Conservation (phyloP, 1,284 basidiomycete genomes). For the Austroboletus niveus region DNA sequence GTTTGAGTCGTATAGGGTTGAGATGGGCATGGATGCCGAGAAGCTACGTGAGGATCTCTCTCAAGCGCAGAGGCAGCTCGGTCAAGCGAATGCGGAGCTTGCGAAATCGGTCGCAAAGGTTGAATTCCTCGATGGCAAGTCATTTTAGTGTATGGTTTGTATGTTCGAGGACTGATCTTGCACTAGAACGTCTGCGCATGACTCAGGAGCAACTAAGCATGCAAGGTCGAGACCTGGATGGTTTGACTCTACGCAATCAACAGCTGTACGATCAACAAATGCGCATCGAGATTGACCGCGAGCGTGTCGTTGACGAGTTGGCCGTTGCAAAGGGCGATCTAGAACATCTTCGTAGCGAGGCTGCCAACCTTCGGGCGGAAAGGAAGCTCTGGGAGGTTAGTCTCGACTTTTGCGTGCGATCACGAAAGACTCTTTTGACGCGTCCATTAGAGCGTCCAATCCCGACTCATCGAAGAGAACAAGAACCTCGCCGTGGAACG, state of each 20-base stretch:
- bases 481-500: constrained; percentile 76
- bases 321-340: constrained; percentile 53
- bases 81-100: constrained; percentile 61
- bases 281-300: constrained; percentile 64
- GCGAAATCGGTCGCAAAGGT: constrained; percentile 82
- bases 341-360: constrained; percentile 81
- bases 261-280: constrained; percentile 68
- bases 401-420: neutral
- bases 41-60: constrained; percentile 69
- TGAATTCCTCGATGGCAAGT: constrained; percentile 67
- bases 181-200: constrained; percentile 63
- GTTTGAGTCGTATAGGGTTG: constrained; percentile 75
- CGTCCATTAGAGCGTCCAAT: constrained; percentile 61
- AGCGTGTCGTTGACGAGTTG: constrained; percentile 63
- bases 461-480: constrained; percentile 83
- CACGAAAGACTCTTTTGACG: constrained; percentile 4
- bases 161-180: constrained; percentile 4
- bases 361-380: constrained; percentile 84
- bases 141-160: neutral
- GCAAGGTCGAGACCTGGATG: constrained; percentile 59
- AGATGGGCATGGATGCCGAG: constrained; percentile 74
- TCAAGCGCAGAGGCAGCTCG: constrained; percentile 64
- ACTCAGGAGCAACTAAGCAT: constrained; percentile 58
- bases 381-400: constrained; percentile 89
- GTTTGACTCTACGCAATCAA: constrained; percentile 61